Conservation (phyloP, 768 basidiomycete species). For the Mycena galopus region DNA sequence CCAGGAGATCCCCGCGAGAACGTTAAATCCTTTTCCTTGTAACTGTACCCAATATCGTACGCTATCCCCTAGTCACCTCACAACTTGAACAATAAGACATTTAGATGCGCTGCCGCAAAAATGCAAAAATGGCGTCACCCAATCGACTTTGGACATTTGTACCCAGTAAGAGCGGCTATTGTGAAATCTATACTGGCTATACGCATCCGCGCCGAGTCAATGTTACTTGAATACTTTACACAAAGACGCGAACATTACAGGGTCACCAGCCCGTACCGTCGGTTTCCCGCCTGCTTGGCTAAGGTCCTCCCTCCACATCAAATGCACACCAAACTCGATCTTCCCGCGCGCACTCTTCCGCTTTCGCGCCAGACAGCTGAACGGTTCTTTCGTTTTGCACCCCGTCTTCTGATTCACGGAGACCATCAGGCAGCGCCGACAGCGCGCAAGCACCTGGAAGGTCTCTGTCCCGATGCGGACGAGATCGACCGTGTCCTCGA, state of each 20-base stretch:
- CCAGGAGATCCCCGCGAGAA: too few relatives aligned
- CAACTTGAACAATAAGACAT: too few relatives aligned
- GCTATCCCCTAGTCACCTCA: too few relatives aligned
- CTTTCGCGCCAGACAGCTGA: conserved; percentile 35
- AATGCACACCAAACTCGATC: conserved; percentile 37
- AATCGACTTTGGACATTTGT: too few relatives aligned
- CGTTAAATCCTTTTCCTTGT: too few relatives aligned
- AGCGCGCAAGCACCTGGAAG: conserved; percentile 39
- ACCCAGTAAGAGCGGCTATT: too few relatives aligned
- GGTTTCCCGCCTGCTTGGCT: conserved; percentile 18
- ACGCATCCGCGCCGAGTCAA: too few relatives aligned
- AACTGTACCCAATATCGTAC: too few relatives aligned
- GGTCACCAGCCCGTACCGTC: conserved; percentile 21
- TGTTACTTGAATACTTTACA: not conserved
- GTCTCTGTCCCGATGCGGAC: conserved; percentile 36
- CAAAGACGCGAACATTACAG: conserved; percentile 27
- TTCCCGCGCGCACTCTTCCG: conserved; percentile 31
- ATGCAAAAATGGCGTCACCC: too few relatives aligned
- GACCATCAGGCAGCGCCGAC: conserved; percentile 37
- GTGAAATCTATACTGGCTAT: too few relatives aligned
- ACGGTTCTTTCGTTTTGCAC: conserved; percentile 36
- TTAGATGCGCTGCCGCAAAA: too few relatives aligned
- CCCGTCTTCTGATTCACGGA: conserved; percentile 38
- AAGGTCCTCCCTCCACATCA: conserved; percentile 37
- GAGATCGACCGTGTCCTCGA: conserved; percentile 34